Conservation (phyloP, 805 yeast genomes). For the Lachancea fermentati region DNA sequence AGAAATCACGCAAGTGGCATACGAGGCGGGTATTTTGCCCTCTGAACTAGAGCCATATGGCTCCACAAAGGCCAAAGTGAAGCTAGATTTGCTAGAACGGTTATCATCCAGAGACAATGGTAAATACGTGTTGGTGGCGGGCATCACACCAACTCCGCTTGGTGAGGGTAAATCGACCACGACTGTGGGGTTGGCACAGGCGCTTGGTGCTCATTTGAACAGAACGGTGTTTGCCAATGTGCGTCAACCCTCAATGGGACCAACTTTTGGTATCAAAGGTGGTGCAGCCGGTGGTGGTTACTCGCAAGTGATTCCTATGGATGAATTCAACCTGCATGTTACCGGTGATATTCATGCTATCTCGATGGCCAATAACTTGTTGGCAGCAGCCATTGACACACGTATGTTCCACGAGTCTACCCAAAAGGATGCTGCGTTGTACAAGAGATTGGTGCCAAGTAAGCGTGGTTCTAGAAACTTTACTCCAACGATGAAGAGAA, state of each 20-base stretch:
- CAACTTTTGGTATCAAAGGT: constrained; percentile 83
- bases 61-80: constrained; percentile 70
- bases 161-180: constrained; percentile 87
- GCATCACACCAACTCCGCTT: constrained; percentile 80
- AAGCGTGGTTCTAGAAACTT: constrained; percentile 67
- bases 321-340: constrained; percentile 79
- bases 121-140: constrained; percentile 70
- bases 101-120: constrained; percentile 56
- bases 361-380: constrained; percentile 71
- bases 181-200: constrained; percentile 77
- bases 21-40: constrained; percentile 61
- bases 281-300: constrained; percentile 93
- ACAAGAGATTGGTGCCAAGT: constrained; percentile 68
- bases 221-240: constrained; percentile 72
- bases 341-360: constrained; percentile 86
- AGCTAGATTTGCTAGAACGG: constrained; percentile 56
- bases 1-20: constrained; percentile 60
- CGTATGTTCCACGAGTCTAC: constrained; percentile 80
- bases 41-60: constrained; percentile 73
- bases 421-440: constrained; percentile 65
- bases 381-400: constrained; percentile 83
- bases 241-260: constrained; percentile 86
- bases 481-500: constrained; percentile 59
- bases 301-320: constrained; percentile 85
- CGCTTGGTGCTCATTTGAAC: constrained; percentile 68